These are phyloP conservation scores for Leccinum pellstonianum DNA, from an alignment of 768 basidiomycete species.

Conservation along the genomic window DNA sequence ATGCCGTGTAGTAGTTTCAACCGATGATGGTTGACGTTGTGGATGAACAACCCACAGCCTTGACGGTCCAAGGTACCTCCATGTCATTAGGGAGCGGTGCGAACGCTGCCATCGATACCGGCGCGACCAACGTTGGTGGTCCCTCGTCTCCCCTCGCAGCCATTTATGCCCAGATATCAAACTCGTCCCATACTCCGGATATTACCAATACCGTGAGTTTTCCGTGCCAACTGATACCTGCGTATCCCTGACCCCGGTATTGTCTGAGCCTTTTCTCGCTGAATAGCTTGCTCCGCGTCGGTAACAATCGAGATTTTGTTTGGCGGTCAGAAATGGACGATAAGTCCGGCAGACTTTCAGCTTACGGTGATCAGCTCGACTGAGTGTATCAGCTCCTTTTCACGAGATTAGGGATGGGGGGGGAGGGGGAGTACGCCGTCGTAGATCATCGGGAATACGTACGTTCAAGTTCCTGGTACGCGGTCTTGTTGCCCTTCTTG, in stretches of 20 bases:
- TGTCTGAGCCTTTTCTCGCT: neutral
- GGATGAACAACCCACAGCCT: constrained; percentile 17
- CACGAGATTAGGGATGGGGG: constrained; percentile 36
- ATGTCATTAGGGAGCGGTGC: constrained; percentile 22
- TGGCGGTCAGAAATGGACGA: constrained; percentile 46
- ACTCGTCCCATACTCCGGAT: constrained; percentile 42
- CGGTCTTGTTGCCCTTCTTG: neutral
- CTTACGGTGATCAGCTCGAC: constrained; percentile 37
- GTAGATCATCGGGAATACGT: constrained; percentile 57
- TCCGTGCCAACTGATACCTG: too few species aligned
- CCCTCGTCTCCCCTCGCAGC: constrained; percentile 39
- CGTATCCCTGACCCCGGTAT: neutral
- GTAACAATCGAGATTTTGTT: constrained; percentile 44
- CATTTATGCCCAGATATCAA: constrained; percentile 47
- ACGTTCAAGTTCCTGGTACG: constrained; percentile 34
- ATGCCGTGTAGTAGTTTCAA: too few species aligned
- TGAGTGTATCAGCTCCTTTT: constrained; percentile 53
- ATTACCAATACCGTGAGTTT: constrained; percentile 44
- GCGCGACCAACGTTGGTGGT: constrained; percentile 59
- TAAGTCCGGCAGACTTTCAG: constrained; percentile 48
- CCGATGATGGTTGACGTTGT: neutral
- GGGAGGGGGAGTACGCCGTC: constrained; percentile 30
- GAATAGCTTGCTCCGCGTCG: constrained; percentile 35
- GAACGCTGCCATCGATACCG: constrained; percentile 57
- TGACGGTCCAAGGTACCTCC: constrained; percentile 37